Conservation (phyloP, 805 yeast species). For the Suhomyces sp. region DNA sequence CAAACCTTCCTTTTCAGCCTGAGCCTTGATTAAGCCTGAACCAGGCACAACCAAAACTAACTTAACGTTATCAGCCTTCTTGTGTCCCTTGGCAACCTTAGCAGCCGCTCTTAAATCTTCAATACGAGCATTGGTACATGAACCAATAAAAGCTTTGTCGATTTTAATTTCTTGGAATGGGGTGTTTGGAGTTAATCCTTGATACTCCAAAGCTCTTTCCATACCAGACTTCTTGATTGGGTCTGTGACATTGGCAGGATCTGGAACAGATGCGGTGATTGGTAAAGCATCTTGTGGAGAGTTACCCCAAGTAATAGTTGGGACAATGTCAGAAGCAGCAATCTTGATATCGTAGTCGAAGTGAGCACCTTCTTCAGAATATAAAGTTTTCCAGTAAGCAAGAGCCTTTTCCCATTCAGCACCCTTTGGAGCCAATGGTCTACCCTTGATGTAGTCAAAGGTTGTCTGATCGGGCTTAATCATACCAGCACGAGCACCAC, state of each 20-base stretch:
- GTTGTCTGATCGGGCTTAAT: constrained; percentile 92
- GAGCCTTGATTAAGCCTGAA: constrained; percentile 88
- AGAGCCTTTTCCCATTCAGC: constrained; percentile 95
- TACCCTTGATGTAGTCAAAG: constrained; percentile 83
- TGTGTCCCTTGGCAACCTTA: constrained; percentile 83
- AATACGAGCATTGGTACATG: constrained; percentile 96
- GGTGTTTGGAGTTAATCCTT: constrained; percentile 84
- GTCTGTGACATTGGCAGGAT: constrained; percentile 71
- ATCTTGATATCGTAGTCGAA: constrained; percentile 84
- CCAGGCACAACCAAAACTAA: constrained; percentile 95
- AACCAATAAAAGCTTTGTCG: constrained; percentile 96
- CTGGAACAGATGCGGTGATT: constrained; percentile 86
- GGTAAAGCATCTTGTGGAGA: constrained; percentile 99
- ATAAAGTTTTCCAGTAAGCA: constrained; percentile 83
- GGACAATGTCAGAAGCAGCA: constrained; percentile 81
- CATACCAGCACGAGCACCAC: constrained; percentile 99
- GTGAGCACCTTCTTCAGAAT: constrained; percentile 84
- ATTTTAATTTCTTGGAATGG: constrained; percentile 72
- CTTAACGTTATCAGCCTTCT: constrained; percentile 77
- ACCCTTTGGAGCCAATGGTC: constrained; percentile 94
- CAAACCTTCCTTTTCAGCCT: constrained; percentile 94
- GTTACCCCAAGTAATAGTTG: constrained; percentile 99
- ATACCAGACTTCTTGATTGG: constrained; percentile 79
- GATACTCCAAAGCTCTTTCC: constrained; percentile 88
- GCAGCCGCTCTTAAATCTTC: constrained; percentile 98